Conservation (phyloP, 192 early-diverging fungal species). For the Thamnidium elegans region DNA sequence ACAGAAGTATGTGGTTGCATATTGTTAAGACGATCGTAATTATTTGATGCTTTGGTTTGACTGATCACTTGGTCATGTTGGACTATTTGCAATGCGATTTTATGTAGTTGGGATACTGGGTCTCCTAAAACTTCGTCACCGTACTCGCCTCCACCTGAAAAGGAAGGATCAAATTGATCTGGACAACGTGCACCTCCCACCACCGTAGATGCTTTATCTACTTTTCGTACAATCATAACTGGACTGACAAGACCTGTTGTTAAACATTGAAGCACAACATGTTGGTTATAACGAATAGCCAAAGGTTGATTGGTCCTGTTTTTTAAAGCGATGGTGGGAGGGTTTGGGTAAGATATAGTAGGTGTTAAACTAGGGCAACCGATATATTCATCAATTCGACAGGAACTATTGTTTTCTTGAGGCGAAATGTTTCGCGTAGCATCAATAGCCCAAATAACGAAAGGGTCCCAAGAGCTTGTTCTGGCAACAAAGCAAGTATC, state of each 20-base stretch:
- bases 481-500: slow-evolving; percentile 71
- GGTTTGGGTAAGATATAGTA: slow-evolving; percentile 52
- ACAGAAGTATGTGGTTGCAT: slow-evolving; percentile 5
- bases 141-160: slow-evolving; percentile 32
- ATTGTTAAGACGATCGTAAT: slow-evolving; percentile 17
- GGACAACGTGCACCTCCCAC: slow-evolving; percentile 51
- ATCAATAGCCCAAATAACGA: slow-evolving; percentile 81
- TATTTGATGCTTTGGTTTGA: background rate
- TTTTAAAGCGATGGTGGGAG: slow-evolving; percentile 68
- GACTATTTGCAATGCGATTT: slow-evolving; percentile 79
- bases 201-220: slow-evolving; percentile 78
- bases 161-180: slow-evolving; percentile 7
- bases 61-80: background rate
- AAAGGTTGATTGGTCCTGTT: slow-evolving; percentile 58
- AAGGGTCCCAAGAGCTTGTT: slow-evolving; percentile 83
- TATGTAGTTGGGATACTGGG: slow-evolving; percentile 86
- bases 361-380: slow-evolving; percentile 11
- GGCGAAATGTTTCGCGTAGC: slow-evolving; percentile 59
- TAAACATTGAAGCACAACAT: slow-evolving; percentile 81
- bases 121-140: slow-evolving; percentile 64
- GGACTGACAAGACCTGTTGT: slow-evolving; percentile 81
- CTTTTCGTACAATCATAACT: slow-evolving; percentile 78
- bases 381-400: slow-evolving; percentile 13
- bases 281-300: slow-evolving; percentile 83
- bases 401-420: slow-evolving; percentile 15